A percentile compares a stretch with the other conserved stretches of the same genome.
Evolutionary conservation across 2,329 filamentous ascomycete species (phyloP).

Genomic region (Talaromyces sp.): DNA sequence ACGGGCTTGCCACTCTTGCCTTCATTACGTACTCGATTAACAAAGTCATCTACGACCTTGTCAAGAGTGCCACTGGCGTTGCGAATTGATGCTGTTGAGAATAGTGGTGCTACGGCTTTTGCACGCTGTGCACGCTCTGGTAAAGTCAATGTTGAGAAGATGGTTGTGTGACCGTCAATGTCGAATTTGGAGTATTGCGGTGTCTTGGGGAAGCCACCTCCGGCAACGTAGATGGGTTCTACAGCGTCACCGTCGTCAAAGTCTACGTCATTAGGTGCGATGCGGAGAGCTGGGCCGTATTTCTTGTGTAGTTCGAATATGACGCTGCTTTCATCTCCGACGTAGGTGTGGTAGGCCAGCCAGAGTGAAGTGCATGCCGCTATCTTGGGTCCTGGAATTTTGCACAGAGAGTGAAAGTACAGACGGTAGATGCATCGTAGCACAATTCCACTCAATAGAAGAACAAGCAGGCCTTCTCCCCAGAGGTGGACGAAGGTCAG

Average conservation of each 20-base stretch:
- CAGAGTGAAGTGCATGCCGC: constrained; percentile 28
- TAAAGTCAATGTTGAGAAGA: constrained; percentile 49
- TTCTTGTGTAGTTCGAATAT: constrained; percentile 27
- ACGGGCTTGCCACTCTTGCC: constrained; percentile 20
- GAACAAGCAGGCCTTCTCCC: background rate
- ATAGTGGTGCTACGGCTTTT: constrained; percentile 51
- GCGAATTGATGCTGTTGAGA: constrained; percentile 30
- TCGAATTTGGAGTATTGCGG: constrained; percentile 55
- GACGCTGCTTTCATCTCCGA: constrained; percentile 25
- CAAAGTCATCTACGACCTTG: constrained; percentile 24
- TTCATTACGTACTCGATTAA: constrained; percentile 21
- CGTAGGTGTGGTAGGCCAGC: constrained; percentile 29
- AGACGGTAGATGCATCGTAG: constrained; percentile 26
- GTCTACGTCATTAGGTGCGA: constrained; percentile 39
- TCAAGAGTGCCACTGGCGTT: constrained; percentile 20
- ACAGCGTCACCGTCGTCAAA: constrained; percentile 47
- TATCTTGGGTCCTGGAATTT: constrained; percentile 33
- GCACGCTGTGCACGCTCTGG: constrained; percentile 46
- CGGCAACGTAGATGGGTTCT: constrained; percentile 49
- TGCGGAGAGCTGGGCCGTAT: constrained; percentile 31
- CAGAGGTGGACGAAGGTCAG: background rate
- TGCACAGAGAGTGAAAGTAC: constrained; percentile 29
- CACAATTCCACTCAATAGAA: background rate
- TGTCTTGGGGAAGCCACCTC: constrained; percentile 54
- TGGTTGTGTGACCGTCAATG: constrained; percentile 53